Evolutionary conservation across 2,329 filamentous ascomycete genomes (phyloP).

Genomic region (Pyrenophora teres): DNA sequence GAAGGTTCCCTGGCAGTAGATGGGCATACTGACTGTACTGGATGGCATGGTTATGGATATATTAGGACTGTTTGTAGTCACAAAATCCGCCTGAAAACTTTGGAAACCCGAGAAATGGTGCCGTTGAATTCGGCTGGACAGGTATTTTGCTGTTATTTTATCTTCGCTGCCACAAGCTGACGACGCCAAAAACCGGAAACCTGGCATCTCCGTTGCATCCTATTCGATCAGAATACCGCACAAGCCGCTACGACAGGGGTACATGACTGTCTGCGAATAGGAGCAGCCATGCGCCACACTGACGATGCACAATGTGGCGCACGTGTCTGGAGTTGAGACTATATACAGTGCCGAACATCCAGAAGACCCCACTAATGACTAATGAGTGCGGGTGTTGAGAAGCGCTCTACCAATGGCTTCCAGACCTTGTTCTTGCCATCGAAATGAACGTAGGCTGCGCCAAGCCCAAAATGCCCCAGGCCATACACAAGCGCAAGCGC

Average conservation of each 20-base stretch:
- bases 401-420: slow-evolving; percentile 15
- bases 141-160: not conserved
- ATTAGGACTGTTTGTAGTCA: too few relatives aligned
- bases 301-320: slow-evolving; percentile 2
- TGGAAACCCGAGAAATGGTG: too few relatives aligned
- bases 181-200: slow-evolving; percentile 11
- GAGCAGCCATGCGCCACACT: slow-evolving; percentile 1
- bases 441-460: slow-evolving; percentile 20
- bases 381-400: not conserved
- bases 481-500: not conserved
- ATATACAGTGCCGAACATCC: not conserved
- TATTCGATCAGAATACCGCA: slow-evolving; percentile 9
- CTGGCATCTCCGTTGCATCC: not conserved
- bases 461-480: slow-evolving; percentile 10
- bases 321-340: slow-evolving; percentile 14
- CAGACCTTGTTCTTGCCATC: slow-evolving; percentile 19
- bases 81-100: too few relatives aligned
- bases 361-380: not conserved
- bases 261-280: not conserved
- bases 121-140: not conserved
- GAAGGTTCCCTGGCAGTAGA: not conserved
- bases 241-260: not conserved
- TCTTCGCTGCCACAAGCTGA: slow-evolving; percentile 4
- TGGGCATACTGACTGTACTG: slow-evolving; percentile 11
- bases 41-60: slow-evolving; percentile 11